Base-by-base conservation (phyloP, 2,329 filamentous ascomycete genomes). In the Geoglossum cookeanum region DNA sequence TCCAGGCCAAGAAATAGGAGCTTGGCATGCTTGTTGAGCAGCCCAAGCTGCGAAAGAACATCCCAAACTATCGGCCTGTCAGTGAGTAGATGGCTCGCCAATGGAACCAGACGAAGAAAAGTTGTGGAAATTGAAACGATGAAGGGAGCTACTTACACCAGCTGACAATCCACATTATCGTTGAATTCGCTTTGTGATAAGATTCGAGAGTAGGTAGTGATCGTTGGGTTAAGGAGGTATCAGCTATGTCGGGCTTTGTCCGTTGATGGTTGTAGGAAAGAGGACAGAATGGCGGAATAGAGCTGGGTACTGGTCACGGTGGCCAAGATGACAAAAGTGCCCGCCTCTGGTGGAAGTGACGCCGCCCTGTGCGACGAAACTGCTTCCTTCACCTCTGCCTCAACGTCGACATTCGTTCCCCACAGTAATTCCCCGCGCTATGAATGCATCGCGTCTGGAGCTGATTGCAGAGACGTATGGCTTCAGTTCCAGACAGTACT, bases 1-100 rank as follows among this genome's bases (percentile, higher is more conserved):
- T 94, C 89, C 61, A 95, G 83, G 65, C 89, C 89, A 62, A 95
- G 81, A 75, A 95, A 94, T 59, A 94, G 80, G 59, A 95, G 80
- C 80, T 95, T 95, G 67, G 88, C 89, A 72, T 94, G 87, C 79
- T 95, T 95, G 81, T 95, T 95, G 64, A 91, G 77, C 67, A 95
- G 78, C 65, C 89, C 89, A 62, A 95, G 79, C 63, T 82, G 87
- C 66, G 89, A 86, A 67, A 95, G 81, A 65, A 94, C 76, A 75
- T 94, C 87, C 79, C 87, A 94, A 74, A 94, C 88, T 88, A 63
- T 70, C 57, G 62, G 58, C 58, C 44, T 13, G 35, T 55, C 35
- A 55, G 29, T 39, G 35, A 48, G 22, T 22, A 22, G 42, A 51
- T 48, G 42, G 22, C 29, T 7, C 15, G 7, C 22, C 7, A 35